Evolutionary conservation across 2,329 filamentous ascomycete species (phyloP), one percentile per base, ranked within the genome.

Genomic region (Cryphonectria carpinicola): DNA sequence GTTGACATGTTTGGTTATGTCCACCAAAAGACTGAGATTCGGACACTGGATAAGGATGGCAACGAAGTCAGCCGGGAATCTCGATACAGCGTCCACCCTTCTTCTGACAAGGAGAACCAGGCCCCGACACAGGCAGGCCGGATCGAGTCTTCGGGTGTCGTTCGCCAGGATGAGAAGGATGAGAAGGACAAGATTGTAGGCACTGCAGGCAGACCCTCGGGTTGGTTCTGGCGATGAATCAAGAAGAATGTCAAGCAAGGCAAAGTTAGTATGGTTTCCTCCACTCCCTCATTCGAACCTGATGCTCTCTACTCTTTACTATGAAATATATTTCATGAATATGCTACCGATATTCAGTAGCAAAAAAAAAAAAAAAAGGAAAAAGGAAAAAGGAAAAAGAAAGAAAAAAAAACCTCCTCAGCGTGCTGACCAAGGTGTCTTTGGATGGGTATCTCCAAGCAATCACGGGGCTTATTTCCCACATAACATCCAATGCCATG

Each of bases 1-100:
- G 79, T 83, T 5, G 84, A 86, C 74, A 74, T 76, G 10, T 80
- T 80, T 66, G 84, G 84, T 43, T 82, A 84, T 72, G 74, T 80
- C 17, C 83, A 84, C 70, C 80, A 78, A 66, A 84, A 81, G 73
- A 79, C 79, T 11, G 82, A 80, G 8, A 78, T 81, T 37, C 81
- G 79, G 71, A 82, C 77, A 10, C 75, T 83, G 11, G 82, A 85
- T 54, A 77, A 78, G 28, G 75, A 84, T 10, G 84, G 84, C 61
- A 78, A 80, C 17, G 80, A 84, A 69, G 76, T 85, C 22, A 78
- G 81, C 46, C 79, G 76, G 8, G 77, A 81, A 72, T 83, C 81
- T 0, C 76, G 78, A 70, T 79, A 80, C 63, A 77, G 76, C n/a
- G 69, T 74, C 4, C 69, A 60, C 58, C 72, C 73, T 37, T 32